Conservation (phyloP, 305 asterid species). For the Rubia balearica region DNA sequence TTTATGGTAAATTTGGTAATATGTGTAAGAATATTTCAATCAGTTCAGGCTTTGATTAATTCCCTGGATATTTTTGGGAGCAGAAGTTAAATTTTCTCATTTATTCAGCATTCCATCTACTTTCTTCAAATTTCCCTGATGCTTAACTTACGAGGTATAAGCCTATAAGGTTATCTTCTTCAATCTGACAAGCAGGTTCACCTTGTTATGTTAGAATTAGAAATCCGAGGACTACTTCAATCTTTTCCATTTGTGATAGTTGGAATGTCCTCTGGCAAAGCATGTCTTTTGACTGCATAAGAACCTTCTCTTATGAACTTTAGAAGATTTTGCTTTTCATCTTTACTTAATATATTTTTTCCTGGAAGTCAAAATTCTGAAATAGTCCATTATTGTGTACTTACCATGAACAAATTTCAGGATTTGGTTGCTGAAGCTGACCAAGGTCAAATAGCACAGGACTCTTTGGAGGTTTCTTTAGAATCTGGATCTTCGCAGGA, state of each 20-base stretch:
- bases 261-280: not conserved
- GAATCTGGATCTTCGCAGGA: conserved; percentile 55
- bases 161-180: conserved; percentile 1
- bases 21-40: not conserved
- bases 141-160: not conserved
- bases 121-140: not conserved
- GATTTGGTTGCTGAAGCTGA: conserved; percentile 64
- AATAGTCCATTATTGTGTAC: not conserved
- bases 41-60: not conserved
- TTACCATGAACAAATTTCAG: conserved; percentile 38
- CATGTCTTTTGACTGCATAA: not conserved
- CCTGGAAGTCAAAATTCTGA: not conserved
- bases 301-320: not conserved
- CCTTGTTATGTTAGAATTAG: not conserved
- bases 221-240: not conserved
- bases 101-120: not conserved
- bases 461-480: conserved; percentile 46
- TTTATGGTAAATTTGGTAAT: not conserved
- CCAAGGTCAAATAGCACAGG: conserved; percentile 46
- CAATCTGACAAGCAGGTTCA: not conserved
- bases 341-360: not conserved
- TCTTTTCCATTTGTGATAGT: not conserved
- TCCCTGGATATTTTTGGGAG: not conserved
- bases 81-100: not conserved
- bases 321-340: not conserved